Conservation (phyloP, 108 stramenopile genomes). For the Nitzschia sp. region DNA sequence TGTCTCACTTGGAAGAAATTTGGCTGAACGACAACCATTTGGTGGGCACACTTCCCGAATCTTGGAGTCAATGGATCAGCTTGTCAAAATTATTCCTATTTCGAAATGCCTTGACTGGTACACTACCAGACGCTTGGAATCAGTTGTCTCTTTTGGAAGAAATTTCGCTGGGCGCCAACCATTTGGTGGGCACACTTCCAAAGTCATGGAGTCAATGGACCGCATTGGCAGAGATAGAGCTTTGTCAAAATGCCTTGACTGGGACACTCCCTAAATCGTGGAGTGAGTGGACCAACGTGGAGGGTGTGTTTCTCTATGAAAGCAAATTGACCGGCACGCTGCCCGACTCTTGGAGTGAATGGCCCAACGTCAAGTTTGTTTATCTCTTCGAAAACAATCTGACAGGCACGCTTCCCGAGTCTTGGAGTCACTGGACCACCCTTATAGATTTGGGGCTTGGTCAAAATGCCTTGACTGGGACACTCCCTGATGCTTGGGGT, state of each 20-base stretch:
- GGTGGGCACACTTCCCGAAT: neutral
- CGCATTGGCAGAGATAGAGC: neutral
- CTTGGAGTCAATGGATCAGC: neutral
- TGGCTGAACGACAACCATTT: neutral
- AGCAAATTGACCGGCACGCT: no score
- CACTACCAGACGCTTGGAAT: neutral
- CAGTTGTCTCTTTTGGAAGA: neutral
- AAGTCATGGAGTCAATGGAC: neutral
- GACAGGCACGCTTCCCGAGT: neutral
- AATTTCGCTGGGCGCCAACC: neutral
- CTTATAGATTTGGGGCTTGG: neutral
- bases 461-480: neutral
- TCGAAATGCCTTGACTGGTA: neutral
- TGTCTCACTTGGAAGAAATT: neutral
- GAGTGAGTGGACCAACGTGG: neutral
- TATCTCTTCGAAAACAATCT: neutral
- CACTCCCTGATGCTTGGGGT: neutral
- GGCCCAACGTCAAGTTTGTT: no score
- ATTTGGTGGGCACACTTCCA: neutral
- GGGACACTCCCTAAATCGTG: neutral
- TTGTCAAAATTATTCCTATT: neutral
- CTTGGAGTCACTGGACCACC: neutral
- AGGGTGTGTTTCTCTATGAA: no score
- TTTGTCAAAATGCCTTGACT: neutral
- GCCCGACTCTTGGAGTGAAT: no score